Percentiles rank a stretch among this genome's conserved stretches.
Conservation (phyloP, 177 flowering plant species). For the Vitis hybrid region DNA sequence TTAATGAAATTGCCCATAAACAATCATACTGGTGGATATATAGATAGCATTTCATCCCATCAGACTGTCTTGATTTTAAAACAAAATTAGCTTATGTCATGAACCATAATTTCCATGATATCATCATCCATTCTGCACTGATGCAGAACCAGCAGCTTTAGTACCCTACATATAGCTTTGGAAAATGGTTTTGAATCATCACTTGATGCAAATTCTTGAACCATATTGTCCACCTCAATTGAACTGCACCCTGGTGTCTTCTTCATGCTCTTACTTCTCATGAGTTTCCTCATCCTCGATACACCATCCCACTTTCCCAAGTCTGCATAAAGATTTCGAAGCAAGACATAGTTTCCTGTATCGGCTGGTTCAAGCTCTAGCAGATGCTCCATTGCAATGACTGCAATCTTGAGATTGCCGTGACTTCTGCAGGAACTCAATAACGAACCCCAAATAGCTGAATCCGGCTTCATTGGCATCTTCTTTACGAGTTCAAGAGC, state of each 20-base stretch:
- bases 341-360: conserved; percentile 47
- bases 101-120: too few relatives aligned
- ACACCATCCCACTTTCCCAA: conserved; percentile 52
- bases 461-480: conserved; percentile 72
- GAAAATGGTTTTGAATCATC: conserved; percentile 33
- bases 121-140: too few relatives aligned
- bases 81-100: too few relatives aligned
- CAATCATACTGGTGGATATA: too few relatives aligned
- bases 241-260: conserved; percentile 52
- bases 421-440: conserved; percentile 45
- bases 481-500: conserved; percentile 39
- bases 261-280: conserved; percentile 44
- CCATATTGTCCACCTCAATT: too few relatives aligned
- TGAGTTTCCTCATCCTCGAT: conserved; percentile 44
- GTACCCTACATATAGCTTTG: conserved; percentile 18
- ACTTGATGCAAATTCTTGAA: conserved; percentile 38
- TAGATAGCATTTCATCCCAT: too few relatives aligned
- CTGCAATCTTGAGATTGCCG: conserved; percentile 41
- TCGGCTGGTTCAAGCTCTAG: conserved; percentile 55
- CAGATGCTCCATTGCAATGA: conserved; percentile 47
- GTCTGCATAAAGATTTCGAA: conserved; percentile 55
- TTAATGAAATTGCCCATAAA: too few relatives aligned
- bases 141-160: too few relatives aligned
- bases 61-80: not conserved
- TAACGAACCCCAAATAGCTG: conserved; percentile 61